Base-by-base conservation (phyloP, 352 stramenopile genomes). In the Pseudoperonospora humuli region DNA sequence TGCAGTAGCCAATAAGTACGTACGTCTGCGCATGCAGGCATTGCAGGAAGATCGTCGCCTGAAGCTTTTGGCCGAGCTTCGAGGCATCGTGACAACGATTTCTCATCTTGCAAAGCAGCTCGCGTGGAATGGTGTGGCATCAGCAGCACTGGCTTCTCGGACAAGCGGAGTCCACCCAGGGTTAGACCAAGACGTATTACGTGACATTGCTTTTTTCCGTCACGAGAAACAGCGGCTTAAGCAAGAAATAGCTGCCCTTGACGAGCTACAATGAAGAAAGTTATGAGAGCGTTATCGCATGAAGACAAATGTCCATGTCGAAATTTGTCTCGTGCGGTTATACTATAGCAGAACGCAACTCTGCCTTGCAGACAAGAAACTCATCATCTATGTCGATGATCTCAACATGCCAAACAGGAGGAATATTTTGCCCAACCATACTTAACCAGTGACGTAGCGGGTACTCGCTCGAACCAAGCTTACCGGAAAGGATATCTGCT, bases 201-300 rank as follows among this genome's bases (percentile, higher is more conserved):
- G 67, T 13, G 65, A 75, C 51, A 67, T 75, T n/a, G 58, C 54
- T 13, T 72, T 68, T 32, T 75, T 75, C 39, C 62, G 64, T 15
- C 48, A 56, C 2, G 61, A 72, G 37, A 70, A 68, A 33, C 47
- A 57, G 19, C 53, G 61, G 33, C 34, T 75, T 23, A 70, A 70
- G 49, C 48, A 54, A 25, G 39, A 60, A 17, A 54, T 74, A 17
- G 38, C 54, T 14, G 45, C 50, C 2, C 45, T 67, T 25, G 48
- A 62, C 26, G 36, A n/a, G n/a, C 24, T 26, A 26, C 23, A n/a
- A n/a, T n/a, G n/a, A n/a, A n/a, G n/a, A n/a, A n/a, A n/a, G n/a
- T n/a, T n/a, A n/a, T n/a, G n/a, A n/a, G n/a, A n/a, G n/a, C n/a
- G n/a, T n/a, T n/a, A n/a, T n/a, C n/a, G n/a, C n/a, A n/a, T n/a